Conservation (phyloP, 106 monocot species). For the Dioscorea zingiberensis region DNA sequence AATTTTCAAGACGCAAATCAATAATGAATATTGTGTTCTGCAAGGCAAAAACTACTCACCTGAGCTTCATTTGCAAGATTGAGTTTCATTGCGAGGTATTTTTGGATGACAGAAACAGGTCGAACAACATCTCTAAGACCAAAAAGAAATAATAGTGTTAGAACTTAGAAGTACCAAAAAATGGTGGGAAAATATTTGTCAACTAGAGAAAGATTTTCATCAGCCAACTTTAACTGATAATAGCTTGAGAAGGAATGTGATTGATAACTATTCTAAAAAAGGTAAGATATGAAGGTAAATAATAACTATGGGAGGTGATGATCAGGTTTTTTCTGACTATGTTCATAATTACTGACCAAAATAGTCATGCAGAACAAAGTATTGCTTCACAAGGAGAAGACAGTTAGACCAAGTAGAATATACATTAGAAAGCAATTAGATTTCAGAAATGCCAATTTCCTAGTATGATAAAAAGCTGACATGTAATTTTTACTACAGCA, state of each 20-base stretch:
- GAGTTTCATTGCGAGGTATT: conserved; percentile 53
- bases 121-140: conserved; percentile 48
- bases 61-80: conserved; percentile 50
- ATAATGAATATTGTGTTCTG: background rate
- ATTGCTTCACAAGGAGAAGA: background rate
- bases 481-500: too few relatives aligned
- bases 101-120: conserved; percentile 48
- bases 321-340: background rate
- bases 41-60: conserved; percentile 19
- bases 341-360: background rate
- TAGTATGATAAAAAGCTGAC: too few relatives aligned
- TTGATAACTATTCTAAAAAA: background rate
- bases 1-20: background rate
- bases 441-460: too few relatives aligned
- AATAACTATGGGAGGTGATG: background rate
- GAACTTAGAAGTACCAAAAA: too few relatives aligned
- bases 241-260: background rate
- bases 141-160: background rate
- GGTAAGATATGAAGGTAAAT: background rate
- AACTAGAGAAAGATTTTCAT: too few relatives aligned
- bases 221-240: background rate
- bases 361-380: background rate
- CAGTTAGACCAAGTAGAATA: too few relatives aligned
- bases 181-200: too few relatives aligned
- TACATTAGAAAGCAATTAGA: too few relatives aligned